Evolutionary conservation across 768 basidiomycete species (phyloP).

Genomic region (Suillus subaureus): DNA sequence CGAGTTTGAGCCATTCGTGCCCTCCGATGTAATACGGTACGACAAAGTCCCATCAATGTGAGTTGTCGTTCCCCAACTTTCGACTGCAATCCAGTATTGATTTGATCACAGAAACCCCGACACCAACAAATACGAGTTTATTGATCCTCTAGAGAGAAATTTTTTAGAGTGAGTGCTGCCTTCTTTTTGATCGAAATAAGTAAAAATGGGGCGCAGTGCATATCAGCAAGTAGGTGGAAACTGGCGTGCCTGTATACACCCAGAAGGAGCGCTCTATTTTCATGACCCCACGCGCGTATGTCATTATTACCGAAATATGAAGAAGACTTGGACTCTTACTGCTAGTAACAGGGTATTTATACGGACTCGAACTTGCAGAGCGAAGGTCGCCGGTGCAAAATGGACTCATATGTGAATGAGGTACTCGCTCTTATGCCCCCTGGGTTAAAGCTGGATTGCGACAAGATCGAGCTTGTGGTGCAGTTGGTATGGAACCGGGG

Average conservation of each 20-base stretch:
- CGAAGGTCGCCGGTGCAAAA: too few species aligned
- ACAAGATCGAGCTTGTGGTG: not conserved
- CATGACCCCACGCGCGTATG: conserved; percentile 43
- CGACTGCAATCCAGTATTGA: not conserved
- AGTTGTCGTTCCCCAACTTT: not conserved
- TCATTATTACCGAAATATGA: not conserved
- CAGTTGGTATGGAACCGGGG: not conserved
- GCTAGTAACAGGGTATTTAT: conserved; percentile 38
- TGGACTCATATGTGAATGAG: not conserved
- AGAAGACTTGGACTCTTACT: not conserved
- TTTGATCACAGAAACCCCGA: not conserved
- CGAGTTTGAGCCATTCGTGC: not conserved
- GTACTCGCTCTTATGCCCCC: not conserved
- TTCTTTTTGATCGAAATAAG: not conserved
- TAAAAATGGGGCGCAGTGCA: not conserved
- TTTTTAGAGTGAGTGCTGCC: not conserved
- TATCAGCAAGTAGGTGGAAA: not conserved
- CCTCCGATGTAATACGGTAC: conserved; percentile 4
- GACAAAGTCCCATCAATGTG: not conserved
- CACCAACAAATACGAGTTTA: not conserved
- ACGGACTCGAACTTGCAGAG: conserved; percentile 48
- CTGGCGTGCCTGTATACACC: conserved; percentile 49
- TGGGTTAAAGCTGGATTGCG: not conserved
- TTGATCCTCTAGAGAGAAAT: not conserved
- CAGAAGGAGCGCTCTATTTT: conserved; percentile 60